These are phyloP conservation scores for Mrakiaceae sp. DNA, from an alignment of 1,284 basidiomycete species.

Conservation along the genomic window DNA sequence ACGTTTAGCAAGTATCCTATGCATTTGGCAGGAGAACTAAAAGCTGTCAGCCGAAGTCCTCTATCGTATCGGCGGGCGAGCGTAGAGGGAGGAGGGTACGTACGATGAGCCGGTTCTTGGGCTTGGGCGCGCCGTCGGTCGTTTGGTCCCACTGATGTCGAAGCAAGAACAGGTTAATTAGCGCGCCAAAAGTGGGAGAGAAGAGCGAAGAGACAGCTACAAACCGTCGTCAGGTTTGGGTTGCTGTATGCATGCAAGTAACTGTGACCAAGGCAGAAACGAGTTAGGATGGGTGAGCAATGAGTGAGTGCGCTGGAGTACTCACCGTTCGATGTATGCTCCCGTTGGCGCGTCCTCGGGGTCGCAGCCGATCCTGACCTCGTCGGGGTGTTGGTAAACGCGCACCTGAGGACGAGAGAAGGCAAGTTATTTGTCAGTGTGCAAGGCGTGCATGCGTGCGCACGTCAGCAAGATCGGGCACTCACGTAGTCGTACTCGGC, in stretches of 20 bases:
- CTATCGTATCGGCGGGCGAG: too few relatives aligned
- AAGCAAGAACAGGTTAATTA: not conserved
- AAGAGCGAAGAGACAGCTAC: not conserved
- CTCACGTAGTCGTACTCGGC: conserved; percentile 76
- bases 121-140: conserved; percentile 9
- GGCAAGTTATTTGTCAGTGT: not conserved
- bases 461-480: conserved; percentile 40
- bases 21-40: too few relatives aligned
- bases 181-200: not conserved
- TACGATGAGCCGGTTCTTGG: conserved; percentile 7
- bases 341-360: conserved; percentile 64
- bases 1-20: too few relatives aligned
- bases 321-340: conserved; percentile 27
- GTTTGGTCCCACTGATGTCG: not conserved
- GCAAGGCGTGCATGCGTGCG: too few relatives aligned
- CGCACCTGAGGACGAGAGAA: conserved; percentile 19
- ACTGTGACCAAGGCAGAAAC: not conserved
- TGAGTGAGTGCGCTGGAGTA: not conserved
- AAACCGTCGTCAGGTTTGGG: not conserved
- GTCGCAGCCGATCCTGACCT: conserved; percentile 71
- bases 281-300: not conserved
- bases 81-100: not conserved
- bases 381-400: conserved; percentile 44
- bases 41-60: too few relatives aligned
- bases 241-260: conserved; percentile 4